phyloP scores from a whole-genome alignment of 257 asterid species.

The Solanum gracilifrons region DNA sequence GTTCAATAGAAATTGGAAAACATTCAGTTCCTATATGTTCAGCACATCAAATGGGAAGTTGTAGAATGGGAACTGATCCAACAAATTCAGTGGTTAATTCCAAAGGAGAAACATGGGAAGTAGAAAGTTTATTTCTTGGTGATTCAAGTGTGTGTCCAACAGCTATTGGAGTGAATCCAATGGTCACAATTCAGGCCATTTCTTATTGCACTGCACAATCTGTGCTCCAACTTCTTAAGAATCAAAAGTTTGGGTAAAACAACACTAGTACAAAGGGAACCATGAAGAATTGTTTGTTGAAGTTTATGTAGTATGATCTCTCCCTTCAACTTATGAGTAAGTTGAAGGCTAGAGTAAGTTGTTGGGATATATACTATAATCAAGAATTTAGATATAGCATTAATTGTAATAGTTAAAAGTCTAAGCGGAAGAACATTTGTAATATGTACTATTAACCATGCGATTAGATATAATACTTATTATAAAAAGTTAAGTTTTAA shows the following conservation, averaged over 20 bases:
- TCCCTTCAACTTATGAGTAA: no score
- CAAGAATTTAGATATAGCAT: not conserved
- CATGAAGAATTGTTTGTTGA: not conserved
- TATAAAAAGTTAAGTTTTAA: not conserved
- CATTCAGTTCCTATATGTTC: constrained; percentile 52
- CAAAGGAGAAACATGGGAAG: constrained; percentile 76
- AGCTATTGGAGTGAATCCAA: constrained; percentile 85
- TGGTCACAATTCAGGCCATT: constrained; percentile 78
- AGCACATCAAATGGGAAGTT: constrained; percentile 97
- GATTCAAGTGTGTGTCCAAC: constrained; percentile 89
- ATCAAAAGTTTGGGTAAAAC: not conserved
- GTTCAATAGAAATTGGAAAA: constrained; percentile 29
- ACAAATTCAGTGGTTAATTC: constrained; percentile 45
- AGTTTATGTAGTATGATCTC: no score
- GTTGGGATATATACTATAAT: not conserved
- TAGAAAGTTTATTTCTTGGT: constrained; percentile 55
- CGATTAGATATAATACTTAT: not conserved
- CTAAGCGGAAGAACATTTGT: no score
- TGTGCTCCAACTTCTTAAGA: constrained; percentile 15
- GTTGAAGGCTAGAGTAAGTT: not conserved
- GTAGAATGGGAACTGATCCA: constrained; percentile 68
- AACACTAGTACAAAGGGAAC: no score
- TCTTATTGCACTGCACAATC: constrained; percentile 78
- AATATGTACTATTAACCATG: not conserved
- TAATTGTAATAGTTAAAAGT: no score